These are phyloP conservation scores for Cylindrotheca closterium DNA, from an alignment of 108 stramenopile genomes.

Conservation along the genomic window DNA sequence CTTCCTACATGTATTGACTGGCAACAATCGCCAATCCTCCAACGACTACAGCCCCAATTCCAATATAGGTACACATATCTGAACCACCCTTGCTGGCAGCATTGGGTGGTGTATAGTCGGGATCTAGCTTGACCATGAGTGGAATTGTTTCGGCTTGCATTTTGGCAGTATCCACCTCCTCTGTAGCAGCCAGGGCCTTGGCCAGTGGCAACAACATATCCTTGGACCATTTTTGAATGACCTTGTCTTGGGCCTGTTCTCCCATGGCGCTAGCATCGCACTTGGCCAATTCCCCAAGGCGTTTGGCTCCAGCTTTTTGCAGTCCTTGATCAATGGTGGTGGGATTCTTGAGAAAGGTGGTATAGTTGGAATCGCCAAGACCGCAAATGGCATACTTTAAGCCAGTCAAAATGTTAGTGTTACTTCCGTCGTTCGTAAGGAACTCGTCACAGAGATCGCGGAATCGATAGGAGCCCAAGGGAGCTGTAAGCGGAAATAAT, in stretches of 20 bases:
- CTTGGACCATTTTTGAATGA: constrained; percentile 49
- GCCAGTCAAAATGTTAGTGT: constrained; percentile 28
- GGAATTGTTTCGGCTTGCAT: constrained; percentile 29
- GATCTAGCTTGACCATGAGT: constrained; percentile 28
- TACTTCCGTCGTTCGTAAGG: constrained; percentile 18
- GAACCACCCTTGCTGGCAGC: not conserved
- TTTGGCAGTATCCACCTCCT: constrained; percentile 6
- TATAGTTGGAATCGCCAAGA: constrained; percentile 64
- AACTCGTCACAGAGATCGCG: constrained; percentile 71
- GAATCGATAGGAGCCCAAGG: constrained; percentile 71
- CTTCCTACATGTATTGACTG: too few species aligned
- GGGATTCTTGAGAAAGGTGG: constrained; percentile 70
- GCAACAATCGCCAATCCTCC: not conserved
- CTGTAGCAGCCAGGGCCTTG: constrained; percentile 9
- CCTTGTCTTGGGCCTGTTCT: constrained; percentile 50
- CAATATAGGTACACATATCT: not conserved
- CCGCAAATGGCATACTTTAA: constrained; percentile 52
- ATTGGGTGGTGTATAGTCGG: constrained; percentile 23
- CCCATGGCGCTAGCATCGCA: constrained; percentile 77
- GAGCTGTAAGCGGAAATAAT: too few species aligned
- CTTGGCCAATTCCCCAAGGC: constrained; percentile 62
- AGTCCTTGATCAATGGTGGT: constrained; percentile 59
- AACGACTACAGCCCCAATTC: constrained; percentile 6
- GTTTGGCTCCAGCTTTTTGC: constrained; percentile 54
- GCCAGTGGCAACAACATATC: constrained; percentile 25